Evolutionary conservation across 352 stramenopile genomes (phyloP).

Genomic region (Globisporangium megalacanthum): DNA sequence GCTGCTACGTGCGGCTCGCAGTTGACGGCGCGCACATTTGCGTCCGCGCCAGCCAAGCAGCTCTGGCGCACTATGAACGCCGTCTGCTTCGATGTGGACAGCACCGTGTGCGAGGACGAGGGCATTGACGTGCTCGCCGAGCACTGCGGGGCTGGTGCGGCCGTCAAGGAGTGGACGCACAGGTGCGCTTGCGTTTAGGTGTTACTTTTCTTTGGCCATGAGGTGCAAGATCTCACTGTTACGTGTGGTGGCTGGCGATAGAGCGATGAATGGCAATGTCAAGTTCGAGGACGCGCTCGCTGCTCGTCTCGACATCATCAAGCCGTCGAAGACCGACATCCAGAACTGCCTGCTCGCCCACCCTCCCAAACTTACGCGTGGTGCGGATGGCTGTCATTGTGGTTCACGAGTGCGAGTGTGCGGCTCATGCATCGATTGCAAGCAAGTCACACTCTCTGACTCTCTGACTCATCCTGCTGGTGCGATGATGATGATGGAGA

Average conservation of each 20-base stretch:
- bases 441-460: too few species aligned
- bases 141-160: constrained; percentile 91
- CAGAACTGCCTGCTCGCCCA: constrained; percentile 86
- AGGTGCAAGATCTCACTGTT: too few species aligned
- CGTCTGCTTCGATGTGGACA: constrained; percentile 95
- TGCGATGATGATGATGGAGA: background rate
- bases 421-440: too few species aligned
- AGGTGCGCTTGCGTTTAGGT: constrained; percentile 43
- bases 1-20: background rate
- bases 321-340: constrained; percentile 89
- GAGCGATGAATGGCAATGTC: constrained; percentile 97
- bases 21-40: constrained; percentile 3
- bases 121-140: constrained; percentile 98
- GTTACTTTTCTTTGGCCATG: background rate
- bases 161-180: constrained; percentile 92
- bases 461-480: too few species aligned
- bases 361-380: constrained; percentile 83
- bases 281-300: constrained; percentile 98
- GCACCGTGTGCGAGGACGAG: constrained; percentile 96
- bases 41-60: constrained; percentile 23
- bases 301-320: constrained; percentile 94
- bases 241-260: constrained; percentile 16
- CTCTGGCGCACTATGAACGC: constrained; percentile 67
- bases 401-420: too few species aligned
- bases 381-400: background rate